Evolutionary conservation across 768 basidiomycete species (phyloP).

Genomic region (Rhizopogon sp.): DNA sequence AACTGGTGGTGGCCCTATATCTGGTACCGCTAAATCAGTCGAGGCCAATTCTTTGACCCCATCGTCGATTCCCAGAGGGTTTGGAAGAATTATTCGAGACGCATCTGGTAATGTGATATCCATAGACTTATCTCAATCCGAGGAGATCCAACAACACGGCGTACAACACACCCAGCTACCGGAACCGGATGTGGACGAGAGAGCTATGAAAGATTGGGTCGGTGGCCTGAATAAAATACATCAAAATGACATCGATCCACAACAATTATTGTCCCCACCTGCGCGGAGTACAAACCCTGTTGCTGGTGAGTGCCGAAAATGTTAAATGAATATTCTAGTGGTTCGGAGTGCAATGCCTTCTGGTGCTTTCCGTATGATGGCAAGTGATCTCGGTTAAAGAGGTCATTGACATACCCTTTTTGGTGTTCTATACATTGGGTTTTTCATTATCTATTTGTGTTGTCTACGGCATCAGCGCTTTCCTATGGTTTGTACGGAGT

Average conservation of each 20-base stretch:
- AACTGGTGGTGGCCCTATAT: not conserved
- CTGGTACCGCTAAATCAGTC: not conserved
- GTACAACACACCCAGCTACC: not conserved
- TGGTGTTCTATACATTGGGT: not conserved
- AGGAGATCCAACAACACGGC: slow-evolving; percentile 18
- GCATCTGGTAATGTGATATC: slow-evolving; percentile 68
- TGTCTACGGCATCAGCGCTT: slow-evolving; percentile 1
- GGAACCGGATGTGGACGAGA: slow-evolving; percentile 28
- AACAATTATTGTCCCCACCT: not conserved
- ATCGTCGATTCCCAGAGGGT: slow-evolving; percentile 50
- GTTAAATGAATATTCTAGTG: not conserved
- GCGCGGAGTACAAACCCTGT: not conserved
- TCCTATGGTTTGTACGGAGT: not conserved
- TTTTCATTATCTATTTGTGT: not conserved
- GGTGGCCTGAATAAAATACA: not conserved
- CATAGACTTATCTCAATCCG: slow-evolving; percentile 57
- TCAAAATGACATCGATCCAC: not conserved
- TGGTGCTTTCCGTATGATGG: not conserved
- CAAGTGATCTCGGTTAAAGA: not conserved
- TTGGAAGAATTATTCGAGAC: slow-evolving; percentile 81
- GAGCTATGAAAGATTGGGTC: slow-evolving; percentile 36
- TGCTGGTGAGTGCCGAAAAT: not conserved
- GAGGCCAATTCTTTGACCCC: slow-evolving; percentile 12
- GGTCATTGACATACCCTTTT: not conserved
- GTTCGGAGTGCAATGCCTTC: not conserved